Base-by-base conservation (phyloP, 352 stramenopile genomes). In the Phytophthora pinifolia region DNA sequence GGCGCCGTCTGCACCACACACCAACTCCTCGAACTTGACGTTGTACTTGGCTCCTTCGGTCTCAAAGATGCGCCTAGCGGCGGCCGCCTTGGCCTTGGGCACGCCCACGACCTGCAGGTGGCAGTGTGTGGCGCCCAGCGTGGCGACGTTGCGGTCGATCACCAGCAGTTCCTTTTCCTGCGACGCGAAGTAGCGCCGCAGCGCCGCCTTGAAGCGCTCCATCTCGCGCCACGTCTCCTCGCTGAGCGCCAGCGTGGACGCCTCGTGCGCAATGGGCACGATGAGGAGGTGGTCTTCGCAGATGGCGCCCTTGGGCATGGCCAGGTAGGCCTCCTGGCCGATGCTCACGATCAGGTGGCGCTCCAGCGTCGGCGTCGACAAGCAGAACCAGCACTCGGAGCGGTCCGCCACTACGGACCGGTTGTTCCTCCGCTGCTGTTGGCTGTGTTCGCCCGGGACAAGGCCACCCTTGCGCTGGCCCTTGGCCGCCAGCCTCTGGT, bases 341-440 rank as follows among this genome's bases (percentile, higher is more conserved):
- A 93, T 93, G 46, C 79, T 89, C 31, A 90, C 81, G 47, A 93
- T 89, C 56, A 93, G 68, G 48, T 93, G 83, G 10, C 78, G 83
- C 62, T 91, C 83, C 0, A 93, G 61, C 17, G 71, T 85, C 4
- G 83, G 83, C 12, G 83, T 93, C 8, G 83, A 76, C 15, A 93
- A 63, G 42, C 83, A 93, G 53, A 93, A 93, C 83, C 83, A 93
- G 72, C 83, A 93, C 63, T 93, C 83, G 9, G 62, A 74, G n/a
- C 83, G 83, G 9, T 88, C 67, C 2, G 74, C 68, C 1, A 90
- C 67, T 9, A 42, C 55, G 17, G 62, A 59, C 0, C 60, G 52
- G 46, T 73, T 60, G 8, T 65, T 63, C 18, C 59, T 63, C 12
- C n/a, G 55, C 25, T 70, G 60, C 22, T 62, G 58, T 4, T 50